These are phyloP conservation scores for Cyphellophora europaea DNA, from an alignment of 2,329 filamentous ascomycete species.

Conservation along the genomic window DNA sequence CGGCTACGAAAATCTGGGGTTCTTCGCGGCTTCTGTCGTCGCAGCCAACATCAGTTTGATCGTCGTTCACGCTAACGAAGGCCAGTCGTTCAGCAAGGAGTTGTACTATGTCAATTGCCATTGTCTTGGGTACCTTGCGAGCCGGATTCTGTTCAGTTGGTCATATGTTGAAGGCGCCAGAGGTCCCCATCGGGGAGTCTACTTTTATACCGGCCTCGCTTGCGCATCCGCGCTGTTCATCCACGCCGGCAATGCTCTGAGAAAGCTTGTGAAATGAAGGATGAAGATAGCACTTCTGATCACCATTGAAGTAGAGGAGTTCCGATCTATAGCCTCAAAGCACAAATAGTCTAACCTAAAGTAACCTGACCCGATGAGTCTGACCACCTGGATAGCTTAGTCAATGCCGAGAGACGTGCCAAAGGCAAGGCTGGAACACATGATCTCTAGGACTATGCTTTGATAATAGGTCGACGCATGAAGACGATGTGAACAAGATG, in stretches of 20 bases:
- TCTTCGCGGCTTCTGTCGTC: slow-evolving; percentile 29
- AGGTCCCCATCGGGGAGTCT: slow-evolving; percentile 2
- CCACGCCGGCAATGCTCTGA: slow-evolving; percentile 3
- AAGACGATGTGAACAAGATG: too few species aligned
- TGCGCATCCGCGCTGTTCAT: slow-evolving; percentile 3
- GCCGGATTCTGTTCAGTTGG: not conserved
- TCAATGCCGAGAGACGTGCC: too few species aligned
- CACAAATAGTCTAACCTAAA: too few species aligned
- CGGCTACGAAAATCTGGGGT: slow-evolving; percentile 29
- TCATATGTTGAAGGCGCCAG: not conserved
- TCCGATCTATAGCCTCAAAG: too few species aligned
- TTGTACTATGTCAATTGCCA: slow-evolving; percentile 3
- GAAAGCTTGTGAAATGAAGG: not conserved
- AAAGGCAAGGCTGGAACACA: too few species aligned
- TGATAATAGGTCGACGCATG: too few species aligned
- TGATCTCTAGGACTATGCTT: too few species aligned
- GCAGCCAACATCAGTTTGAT: slow-evolving; percentile 24
- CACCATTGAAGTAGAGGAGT: too few species aligned
- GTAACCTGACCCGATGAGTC: too few species aligned
- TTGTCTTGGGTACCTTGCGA: slow-evolving; percentile 1
- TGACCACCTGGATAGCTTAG: too few species aligned
- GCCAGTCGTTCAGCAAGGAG: slow-evolving; percentile 1
- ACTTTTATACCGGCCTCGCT: not conserved
- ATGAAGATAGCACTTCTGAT: not conserved
- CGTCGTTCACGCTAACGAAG: not conserved